Evolutionary conservation across 352 stramenopile genomes (phyloP).

Genomic region (Globisporangium lucens): DNA sequence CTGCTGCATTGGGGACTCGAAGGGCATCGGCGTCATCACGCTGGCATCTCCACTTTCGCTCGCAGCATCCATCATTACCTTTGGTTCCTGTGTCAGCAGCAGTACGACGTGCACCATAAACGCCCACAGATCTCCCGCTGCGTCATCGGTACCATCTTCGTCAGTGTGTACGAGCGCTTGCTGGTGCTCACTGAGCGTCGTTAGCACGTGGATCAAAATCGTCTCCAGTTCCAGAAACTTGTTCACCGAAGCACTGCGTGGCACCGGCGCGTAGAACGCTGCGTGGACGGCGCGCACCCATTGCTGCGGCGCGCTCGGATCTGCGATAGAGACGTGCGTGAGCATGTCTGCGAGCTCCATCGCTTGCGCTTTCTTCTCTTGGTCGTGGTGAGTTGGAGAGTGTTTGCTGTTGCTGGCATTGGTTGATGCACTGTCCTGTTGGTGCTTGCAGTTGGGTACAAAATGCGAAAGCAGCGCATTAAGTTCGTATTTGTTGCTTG

Average conservation of each 20-base stretch:
- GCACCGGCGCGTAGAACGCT: slow-evolving; percentile 27
- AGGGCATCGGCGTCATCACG: neutral
- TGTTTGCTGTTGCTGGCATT: neutral
- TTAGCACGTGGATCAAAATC: slow-evolving; percentile 26
- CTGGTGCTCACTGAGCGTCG: slow-evolving; percentile 1
- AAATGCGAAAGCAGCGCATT: neutral
- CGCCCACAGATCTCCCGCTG: slow-evolving; percentile 24
- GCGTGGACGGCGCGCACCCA: slow-evolving; percentile 28
- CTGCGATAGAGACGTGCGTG: neutral
- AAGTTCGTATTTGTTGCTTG: neutral
- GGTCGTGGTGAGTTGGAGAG: neutral
- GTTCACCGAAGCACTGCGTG: slow-evolving; percentile 23
- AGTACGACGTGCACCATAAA: slow-evolving; percentile 45
- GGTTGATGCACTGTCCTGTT: neutral
- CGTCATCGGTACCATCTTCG: neutral
- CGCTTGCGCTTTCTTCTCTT: neutral
- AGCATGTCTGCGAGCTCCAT: slow-evolving; percentile 14
- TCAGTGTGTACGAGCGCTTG: slow-evolving; percentile 7
- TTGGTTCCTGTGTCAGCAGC: slow-evolving; percentile 23
- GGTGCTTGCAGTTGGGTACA: slow-evolving; percentile 5
- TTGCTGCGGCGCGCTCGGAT: slow-evolving; percentile 7
- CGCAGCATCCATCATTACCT: neutral
- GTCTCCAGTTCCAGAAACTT: slow-evolving; percentile 55
- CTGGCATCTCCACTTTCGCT: neutral
- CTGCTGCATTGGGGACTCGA: neutral